Evolutionary conservation across 805 yeast species (phyloP), one percentile per base, ranked within the genome.

Genomic region (Zygoascus tannicola): DNA sequence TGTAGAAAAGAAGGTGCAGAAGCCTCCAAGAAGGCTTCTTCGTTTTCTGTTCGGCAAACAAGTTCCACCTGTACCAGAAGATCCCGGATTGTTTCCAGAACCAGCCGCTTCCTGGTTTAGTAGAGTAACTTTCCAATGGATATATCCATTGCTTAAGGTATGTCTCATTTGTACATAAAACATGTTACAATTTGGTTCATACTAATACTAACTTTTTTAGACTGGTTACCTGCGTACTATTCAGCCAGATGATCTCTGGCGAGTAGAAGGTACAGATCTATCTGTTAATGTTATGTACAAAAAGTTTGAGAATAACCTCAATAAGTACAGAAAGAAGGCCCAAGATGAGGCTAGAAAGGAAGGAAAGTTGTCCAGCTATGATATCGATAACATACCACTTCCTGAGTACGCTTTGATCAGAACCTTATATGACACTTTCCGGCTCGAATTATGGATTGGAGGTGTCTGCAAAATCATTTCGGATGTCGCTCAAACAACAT

Each of bases 141-240:
- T 55, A 22, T 39, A 45, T 35, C 58, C 56, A 10, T 20, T 53
- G 22, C 38, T 54, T 22, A 53, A 43, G 47, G 56, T 52, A 44
- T 26, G 55, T 48, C 4, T 7, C 30, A 26, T 12, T 7, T 12
- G 7, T 26, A 7, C 12, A 26, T 26, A 12, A 7, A 8, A 7
- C 12, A 26, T 20, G 12, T 35, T 33, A 16, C 35, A 21, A 14
- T n/a, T n/a, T n/a, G n/a, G n/a, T n/a, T n/a, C n/a, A n/a, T n/a
- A n/a, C n/a, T n/a, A n/a, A n/a, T n/a, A 14, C 30, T 43, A 20
- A 40, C 40, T 37, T 20, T 22, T 22, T 14, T 22, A 52, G 55
- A 66, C 68, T 4, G 88, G 87, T 0, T 81, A 81, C 58, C 68
- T 74, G 47, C 66, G 88, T 52, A 76, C 84, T 10, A 55, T 81